Conservation (phyloP, 2,329 filamentous ascomycete genomes). For the Colletotrichum caudatum region DNA sequence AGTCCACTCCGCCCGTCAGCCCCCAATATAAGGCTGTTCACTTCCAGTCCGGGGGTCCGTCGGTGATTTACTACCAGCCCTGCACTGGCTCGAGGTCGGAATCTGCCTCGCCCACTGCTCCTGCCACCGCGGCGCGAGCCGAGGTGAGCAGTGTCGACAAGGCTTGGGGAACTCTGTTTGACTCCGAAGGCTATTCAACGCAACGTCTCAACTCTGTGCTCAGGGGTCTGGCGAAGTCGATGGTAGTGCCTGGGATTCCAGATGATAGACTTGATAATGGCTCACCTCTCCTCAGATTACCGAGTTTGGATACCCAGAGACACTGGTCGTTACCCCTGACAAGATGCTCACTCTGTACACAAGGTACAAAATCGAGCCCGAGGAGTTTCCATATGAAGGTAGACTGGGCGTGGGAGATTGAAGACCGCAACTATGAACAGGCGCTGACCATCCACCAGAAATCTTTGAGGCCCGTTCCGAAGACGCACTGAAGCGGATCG, state of each 20-base stretch:
- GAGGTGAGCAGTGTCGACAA: constrained; percentile 73
- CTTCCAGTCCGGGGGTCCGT: constrained; percentile 30
- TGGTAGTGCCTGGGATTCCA: constrained; percentile 64
- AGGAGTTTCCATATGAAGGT: constrained; percentile 78
- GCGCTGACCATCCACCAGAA: constrained; percentile 50
- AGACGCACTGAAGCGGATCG: constrained; percentile 64
- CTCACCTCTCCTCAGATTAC: constrained; percentile 46
- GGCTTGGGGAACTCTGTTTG: constrained; percentile 83
- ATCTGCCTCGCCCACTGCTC: constrained; percentile 4
- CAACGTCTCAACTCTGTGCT: constrained; percentile 77
- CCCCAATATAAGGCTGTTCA: constrained; percentile 23
- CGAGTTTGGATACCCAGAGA: constrained; percentile 45
- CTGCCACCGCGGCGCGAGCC: background rate
- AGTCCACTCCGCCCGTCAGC: constrained; percentile 22
- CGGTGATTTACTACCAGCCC: constrained; percentile 35
- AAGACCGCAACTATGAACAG: background rate
- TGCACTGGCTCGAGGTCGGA: constrained; percentile 1
- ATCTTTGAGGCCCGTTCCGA: constrained; percentile 62
- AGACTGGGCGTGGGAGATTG: constrained; percentile 46
- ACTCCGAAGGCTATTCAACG: constrained; percentile 74
- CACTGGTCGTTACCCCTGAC: constrained; percentile 77
- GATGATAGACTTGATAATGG: background rate
- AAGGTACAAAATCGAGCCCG: constrained; percentile 71
- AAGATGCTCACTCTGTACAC: constrained; percentile 83
- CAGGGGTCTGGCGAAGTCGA: constrained; percentile 77